These are phyloP conservation scores for Dactylellina haptotyla DNA, from an alignment of 2,329 filamentous ascomycete species.

Conservation along the genomic window DNA sequence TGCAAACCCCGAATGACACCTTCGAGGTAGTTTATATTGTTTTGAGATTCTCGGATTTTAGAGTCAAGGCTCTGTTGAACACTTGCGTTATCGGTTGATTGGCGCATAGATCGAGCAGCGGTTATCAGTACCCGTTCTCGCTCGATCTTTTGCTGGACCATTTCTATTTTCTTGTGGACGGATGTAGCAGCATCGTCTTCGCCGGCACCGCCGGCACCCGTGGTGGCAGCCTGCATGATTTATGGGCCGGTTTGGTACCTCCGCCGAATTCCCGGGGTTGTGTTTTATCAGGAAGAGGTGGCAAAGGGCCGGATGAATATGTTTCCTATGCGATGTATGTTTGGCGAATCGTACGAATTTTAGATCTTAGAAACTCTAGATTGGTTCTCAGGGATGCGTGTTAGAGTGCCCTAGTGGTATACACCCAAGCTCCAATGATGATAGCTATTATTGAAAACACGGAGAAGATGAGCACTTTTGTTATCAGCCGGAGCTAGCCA, in stretches of 20 bases:
- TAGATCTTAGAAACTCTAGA: too few species aligned
- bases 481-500: neutral
- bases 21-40: constrained; percentile 96
- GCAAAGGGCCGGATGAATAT: neutral
- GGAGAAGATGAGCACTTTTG: neutral
- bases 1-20: constrained; percentile 89
- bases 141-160: constrained; percentile 94
- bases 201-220: constrained; percentile 57
- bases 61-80: constrained; percentile 90
- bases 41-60: constrained; percentile 90
- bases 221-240: constrained; percentile 69
- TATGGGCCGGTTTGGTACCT: constrained; percentile 65
- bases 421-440: too few species aligned
- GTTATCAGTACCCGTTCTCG: constrained; percentile 94
- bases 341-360: neutral
- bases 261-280: constrained; percentile 9
- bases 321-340: neutral
- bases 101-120: constrained; percentile 92
- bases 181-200: constrained; percentile 40
- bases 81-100: constrained; percentile 91
- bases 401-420: too few species aligned
- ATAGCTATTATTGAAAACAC: neutral
- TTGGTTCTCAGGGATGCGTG: too few species aligned
- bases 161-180: constrained; percentile 93
- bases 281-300: neutral